phyloP scores from a whole-genome alignment of 1,139 yeast species.

The Zygoascus meyerae region DNA sequence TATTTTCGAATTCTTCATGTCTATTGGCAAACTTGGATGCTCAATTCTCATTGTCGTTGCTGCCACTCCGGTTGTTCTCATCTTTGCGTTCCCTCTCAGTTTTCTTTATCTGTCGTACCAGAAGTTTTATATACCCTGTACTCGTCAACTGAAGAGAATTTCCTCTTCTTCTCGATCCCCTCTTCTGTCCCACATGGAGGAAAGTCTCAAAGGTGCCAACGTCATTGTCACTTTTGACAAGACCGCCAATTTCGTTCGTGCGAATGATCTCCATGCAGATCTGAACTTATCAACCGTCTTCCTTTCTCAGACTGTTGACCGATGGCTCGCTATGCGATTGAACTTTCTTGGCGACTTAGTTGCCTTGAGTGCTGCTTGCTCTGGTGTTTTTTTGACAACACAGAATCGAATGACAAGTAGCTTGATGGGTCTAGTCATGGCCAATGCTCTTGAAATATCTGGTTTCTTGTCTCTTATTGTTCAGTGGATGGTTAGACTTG shows the following conservation, averaged over 20 bases:
- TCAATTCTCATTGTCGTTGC: constrained; percentile 27
- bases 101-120: constrained; percentile 45
- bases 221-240: constrained; percentile 60
- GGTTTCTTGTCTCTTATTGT: constrained; percentile 27
- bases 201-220: constrained; percentile 62
- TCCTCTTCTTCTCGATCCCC: constrained; percentile 74
- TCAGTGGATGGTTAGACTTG: constrained; percentile 53
- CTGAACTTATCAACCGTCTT: constrained; percentile 56
- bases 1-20: constrained; percentile 21
- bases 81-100: constrained; percentile 26
- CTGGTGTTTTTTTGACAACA: constrained; percentile 47
- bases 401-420: constrained; percentile 54
- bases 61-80: constrained; percentile 24
- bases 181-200: constrained; percentile 75
- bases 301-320: constrained; percentile 38
- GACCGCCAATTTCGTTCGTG: constrained; percentile 45
- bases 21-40: constrained; percentile 29
- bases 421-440: constrained; percentile 59
- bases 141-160: constrained; percentile 64
- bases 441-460: constrained; percentile 27
- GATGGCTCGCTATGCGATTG: constrained; percentile 70
- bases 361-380: constrained; percentile 51
- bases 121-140: constrained; percentile 62
- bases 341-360: constrained; percentile 64
- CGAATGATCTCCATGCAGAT: constrained; percentile 56